phyloP scores from a whole-genome alignment of 352 stramenopile species.

The Phytophthora multivora region DNA sequence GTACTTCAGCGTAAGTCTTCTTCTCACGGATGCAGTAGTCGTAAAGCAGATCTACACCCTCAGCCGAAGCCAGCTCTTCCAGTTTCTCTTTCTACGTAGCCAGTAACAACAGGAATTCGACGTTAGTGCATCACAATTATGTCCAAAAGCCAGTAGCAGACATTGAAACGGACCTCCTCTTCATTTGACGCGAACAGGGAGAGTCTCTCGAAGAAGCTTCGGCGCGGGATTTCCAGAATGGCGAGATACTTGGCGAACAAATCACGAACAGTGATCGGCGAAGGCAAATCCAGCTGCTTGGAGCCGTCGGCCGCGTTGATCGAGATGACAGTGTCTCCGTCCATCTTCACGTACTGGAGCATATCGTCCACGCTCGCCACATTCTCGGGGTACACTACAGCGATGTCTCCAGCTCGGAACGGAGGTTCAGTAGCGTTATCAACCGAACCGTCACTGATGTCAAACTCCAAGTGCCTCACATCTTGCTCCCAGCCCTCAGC shows the following conservation, averaged over 20 bases:
- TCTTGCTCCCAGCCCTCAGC: slow-evolving; percentile 79
- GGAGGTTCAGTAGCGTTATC: not conserved
- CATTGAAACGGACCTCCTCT: slow-evolving; percentile 66
- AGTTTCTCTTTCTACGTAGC: slow-evolving; percentile 87
- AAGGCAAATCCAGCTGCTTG: slow-evolving; percentile 57
- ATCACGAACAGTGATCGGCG: slow-evolving; percentile 54
- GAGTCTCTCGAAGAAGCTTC: slow-evolving; percentile 88
- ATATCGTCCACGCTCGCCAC: slow-evolving; percentile 68
- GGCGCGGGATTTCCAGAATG: slow-evolving; percentile 84
- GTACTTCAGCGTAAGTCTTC: slow-evolving; percentile 88
- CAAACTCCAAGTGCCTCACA: slow-evolving; percentile 80
- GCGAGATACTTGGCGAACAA: slow-evolving; percentile 88
- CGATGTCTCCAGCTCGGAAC: slow-evolving; percentile 77
- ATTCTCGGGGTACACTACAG: slow-evolving; percentile 83
- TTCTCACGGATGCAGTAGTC: slow-evolving; percentile 94
- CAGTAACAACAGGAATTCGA: slow-evolving; percentile 3
- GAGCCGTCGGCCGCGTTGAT: slow-evolving; percentile 57
- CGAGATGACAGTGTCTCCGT: slow-evolving; percentile 45
- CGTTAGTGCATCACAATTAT: not conserved
- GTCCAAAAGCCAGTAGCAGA: not conserved
- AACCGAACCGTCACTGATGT: slow-evolving; percentile 30
- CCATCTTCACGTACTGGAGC: slow-evolving; percentile 54
- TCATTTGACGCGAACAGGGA: slow-evolving; percentile 79
- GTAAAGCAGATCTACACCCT: slow-evolving; percentile 92
- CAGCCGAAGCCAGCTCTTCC: slow-evolving; percentile 84